Percentiles rank a stretch among this genome's conserved stretches.
Evolutionary conservation across 768 basidiomycete species (phyloP).

Genomic region (Trametes maxima): DNA sequence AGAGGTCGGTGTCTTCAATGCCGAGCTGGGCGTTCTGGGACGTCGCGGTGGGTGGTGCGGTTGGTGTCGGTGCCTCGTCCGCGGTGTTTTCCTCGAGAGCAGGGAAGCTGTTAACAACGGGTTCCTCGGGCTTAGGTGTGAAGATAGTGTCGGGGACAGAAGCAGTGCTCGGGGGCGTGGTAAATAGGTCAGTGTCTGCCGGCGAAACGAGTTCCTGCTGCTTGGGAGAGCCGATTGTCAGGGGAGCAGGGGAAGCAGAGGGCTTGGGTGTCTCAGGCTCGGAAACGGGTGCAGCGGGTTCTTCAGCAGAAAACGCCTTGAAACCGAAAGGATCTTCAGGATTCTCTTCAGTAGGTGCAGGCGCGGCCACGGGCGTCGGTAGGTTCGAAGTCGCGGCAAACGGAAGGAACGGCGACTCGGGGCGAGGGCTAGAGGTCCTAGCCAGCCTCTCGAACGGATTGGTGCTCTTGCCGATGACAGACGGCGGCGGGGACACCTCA

Average conservation of each 20-base stretch:
- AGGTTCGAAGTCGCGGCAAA: constrained; percentile 44
- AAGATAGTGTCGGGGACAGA: constrained; percentile 12
- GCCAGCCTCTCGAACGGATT: constrained; percentile 87
- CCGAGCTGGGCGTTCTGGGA: constrained; percentile 13
- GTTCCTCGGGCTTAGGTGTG: neutral
- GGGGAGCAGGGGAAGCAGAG: constrained; percentile 9
- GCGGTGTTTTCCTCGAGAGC: constrained; percentile 19
- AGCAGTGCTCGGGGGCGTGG: constrained; percentile 58
- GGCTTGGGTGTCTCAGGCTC: constrained; percentile 21
- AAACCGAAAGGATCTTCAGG: constrained; percentile 58
- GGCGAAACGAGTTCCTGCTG: constrained; percentile 26
- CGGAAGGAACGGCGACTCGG: constrained; percentile 64
- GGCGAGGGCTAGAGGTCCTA: constrained; percentile 48
- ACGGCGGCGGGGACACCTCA: constrained; percentile 49
- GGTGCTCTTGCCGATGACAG: constrained; percentile 68
- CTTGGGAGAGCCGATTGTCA: constrained; percentile 10
- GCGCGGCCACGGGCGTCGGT: constrained; percentile 38
- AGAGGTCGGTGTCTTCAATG: constrained; percentile 52
- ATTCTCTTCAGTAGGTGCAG: constrained; percentile 27
- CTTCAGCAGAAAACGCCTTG: constrained; percentile 32
- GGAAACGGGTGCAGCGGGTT: constrained; percentile 14
- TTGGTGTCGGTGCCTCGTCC: constrained; percentile 20
- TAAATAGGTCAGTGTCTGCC: constrained; percentile 42
- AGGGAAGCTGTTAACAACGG: neutral
- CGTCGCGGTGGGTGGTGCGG: constrained; percentile 5